Base-by-base conservation (phyloP, 495 filamentous ascomycete species). In the Talaromyces borbonicus region DNA sequence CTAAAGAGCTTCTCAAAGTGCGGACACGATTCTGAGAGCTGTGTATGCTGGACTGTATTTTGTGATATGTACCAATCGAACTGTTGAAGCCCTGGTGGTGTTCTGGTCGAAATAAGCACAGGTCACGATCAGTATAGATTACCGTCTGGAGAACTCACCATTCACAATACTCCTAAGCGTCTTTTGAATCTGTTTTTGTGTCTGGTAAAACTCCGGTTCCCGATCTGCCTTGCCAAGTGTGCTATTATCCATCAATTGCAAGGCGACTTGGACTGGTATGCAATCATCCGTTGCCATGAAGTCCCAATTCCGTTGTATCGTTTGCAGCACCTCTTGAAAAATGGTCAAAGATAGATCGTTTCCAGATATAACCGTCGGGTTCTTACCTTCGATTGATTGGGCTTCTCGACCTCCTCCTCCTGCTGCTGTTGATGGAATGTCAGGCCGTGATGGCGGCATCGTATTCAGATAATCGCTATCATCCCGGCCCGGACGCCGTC, bases 71-170 rank as follows among this genome's bases (percentile, higher is more conserved):
- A 59, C 92, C 93, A 46, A 99, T 97, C 31, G 89, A 95, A 65
- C 88, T 96, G 60, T 96, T 99, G 73, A 99, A 99, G 24, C 89
- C 92, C 63, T 99, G 92, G 54, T 97, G 90, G 58, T 99, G 90
- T 66, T 97, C 90, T 81, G 42, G 15, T 44, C 31, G 23, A 27
- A 15, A 23, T 46, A 35, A 46, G 31, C 30, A 46, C 26, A 9
- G 8, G 20, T 4, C 18, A 15, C 32, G 22, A 11, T 18, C 7
- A 11, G 24, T 1, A n/a, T 9, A 4, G 14, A 5, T n/a, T 22
- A n/a, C 12, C 9, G 8, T 56, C 55, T 1, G 4, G 30, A 15
- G 5, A 14, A 47, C 36, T 20, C 52, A 74, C 69, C 77, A 62
- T 99, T 95, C 40, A 99, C 92, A 58, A 99, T 95, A 37, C 83